Base-by-base conservation (phyloP, 768 basidiomycete genomes). In the Boletus rubropictus region DNA sequence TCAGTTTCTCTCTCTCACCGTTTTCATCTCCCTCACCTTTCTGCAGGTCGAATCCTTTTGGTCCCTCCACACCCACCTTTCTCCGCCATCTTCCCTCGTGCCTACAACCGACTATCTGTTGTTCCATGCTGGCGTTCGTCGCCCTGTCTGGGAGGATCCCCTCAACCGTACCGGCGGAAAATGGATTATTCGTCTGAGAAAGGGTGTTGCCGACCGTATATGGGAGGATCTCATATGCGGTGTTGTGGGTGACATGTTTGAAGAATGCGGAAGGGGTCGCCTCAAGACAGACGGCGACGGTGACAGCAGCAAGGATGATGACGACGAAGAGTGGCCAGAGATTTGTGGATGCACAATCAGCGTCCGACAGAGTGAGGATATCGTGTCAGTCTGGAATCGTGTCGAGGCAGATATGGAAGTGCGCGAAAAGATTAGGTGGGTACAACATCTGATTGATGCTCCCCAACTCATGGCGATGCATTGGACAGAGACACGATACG, bases 141-240 rank as follows among this genome's bases (percentile, higher is more conserved):
- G 90, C 35, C 94, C 95, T 1, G 86, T 95, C 3, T 98, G 95
- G 95, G 95, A 98, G 64, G 93, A 96, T 66, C 86, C 91, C 12
- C 72, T 91, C 46, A 96, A 96, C 64, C 65, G 82, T 40, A 64
- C 80, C 14, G 94, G 94, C 22, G 94, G 93, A 4, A 95, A 94
- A 67, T 98, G 93, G 88, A 95, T 95, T 42, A 78, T 98, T 48
- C 86, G 95, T 44, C 76, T 98, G 39, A 80, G 83, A 56, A 96
- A 98, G 63, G 91, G 91, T 36, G 77, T 94, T 29, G 82, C 89
- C 4, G 92, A 95, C 68, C 82, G 89, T 24, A 69, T 94, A 42
- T 95, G 91, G 91, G 91, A 95, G 69, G 85, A 89, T 57, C 77
- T 91, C 37, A 79, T 95, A 27, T 73, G 93, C 54, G 89, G 89